phyloP scores from a whole-genome alignment of 495 filamentous ascomycete species.

The Annulohypoxylon moriforme region DNA sequence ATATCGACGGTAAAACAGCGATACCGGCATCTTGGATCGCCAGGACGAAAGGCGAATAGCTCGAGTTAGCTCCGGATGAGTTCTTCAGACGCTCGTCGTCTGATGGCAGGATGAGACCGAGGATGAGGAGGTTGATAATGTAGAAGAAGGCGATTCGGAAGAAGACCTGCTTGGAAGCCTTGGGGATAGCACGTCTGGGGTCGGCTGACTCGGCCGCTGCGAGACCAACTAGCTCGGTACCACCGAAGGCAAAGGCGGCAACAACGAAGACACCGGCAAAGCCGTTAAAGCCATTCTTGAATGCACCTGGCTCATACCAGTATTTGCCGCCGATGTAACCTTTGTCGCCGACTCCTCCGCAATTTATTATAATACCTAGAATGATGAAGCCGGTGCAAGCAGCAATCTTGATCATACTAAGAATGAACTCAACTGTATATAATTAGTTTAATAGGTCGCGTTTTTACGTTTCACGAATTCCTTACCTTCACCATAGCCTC shows the following conservation, averaged over 20 bases:
- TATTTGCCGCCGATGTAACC: constrained; percentile 70
- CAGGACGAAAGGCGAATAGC: constrained; percentile 74
- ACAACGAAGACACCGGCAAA: constrained; percentile 74
- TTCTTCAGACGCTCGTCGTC: constrained; percentile 56
- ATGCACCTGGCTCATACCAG: constrained; percentile 70
- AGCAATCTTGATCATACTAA: constrained; percentile 55
- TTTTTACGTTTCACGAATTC: constrained; percentile 34
- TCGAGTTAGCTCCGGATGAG: constrained; percentile 57
- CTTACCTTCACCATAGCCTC: constrained; percentile 65
- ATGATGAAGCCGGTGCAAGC: constrained; percentile 63
- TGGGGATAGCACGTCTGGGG: constrained; percentile 79
- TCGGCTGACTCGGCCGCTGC: constrained; percentile 84
- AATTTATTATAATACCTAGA: constrained; percentile 62
- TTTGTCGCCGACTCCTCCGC: constrained; percentile 69
- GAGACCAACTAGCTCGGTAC: constrained; percentile 78
- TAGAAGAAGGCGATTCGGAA: constrained; percentile 92
- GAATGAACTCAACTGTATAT: constrained; percentile 54
- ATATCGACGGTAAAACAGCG: constrained; percentile 71
- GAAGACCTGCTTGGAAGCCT: constrained; percentile 82
- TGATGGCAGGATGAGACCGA: constrained; percentile 64
- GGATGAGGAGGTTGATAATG: constrained; percentile 68
- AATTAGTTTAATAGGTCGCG: constrained; percentile 51
- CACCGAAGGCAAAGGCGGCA: constrained; percentile 74
- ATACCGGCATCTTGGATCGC: constrained; percentile 74
- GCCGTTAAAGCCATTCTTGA: constrained; percentile 75